These are phyloP conservation scores for Aspergillus fischeri DNA, from an alignment of 2,329 filamentous ascomycete genomes.

Conservation along the genomic window DNA sequence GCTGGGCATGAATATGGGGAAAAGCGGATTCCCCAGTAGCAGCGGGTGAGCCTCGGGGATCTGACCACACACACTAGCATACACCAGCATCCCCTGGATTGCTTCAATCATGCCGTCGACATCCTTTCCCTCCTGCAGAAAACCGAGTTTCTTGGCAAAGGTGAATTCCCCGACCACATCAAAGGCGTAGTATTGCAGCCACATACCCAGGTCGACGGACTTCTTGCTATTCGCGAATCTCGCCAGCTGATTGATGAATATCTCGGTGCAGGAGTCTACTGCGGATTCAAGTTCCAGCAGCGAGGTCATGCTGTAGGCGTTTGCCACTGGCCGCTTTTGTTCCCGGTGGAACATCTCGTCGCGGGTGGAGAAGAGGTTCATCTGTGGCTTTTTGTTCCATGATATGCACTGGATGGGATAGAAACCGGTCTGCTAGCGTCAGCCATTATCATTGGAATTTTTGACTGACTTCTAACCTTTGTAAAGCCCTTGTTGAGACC, in stretches of 20 bases:
- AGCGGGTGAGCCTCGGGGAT: constrained; percentile 23
- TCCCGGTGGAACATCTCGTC: constrained; percentile 17
- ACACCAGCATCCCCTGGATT: constrained; percentile 26
- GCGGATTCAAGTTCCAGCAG: constrained; percentile 23
- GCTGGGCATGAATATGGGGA: constrained; percentile 27
- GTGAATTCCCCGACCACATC: constrained; percentile 42
- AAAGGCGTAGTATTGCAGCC: constrained; percentile 35
- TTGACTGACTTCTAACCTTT: background rate
- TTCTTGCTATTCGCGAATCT: constrained; percentile 8
- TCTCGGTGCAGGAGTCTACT: constrained; percentile 23
- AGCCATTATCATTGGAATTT: background rate
- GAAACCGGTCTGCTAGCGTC: constrained; percentile 7
- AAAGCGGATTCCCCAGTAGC: constrained; percentile 27
- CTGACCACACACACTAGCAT: constrained; percentile 27
- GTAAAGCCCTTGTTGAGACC: constrained; percentile 1
- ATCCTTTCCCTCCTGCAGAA: constrained; percentile 39
- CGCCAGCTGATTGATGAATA: constrained; percentile 15
- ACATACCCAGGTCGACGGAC: constrained; percentile 12
- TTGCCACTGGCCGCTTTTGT: constrained; percentile 19
- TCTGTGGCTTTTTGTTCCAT: constrained; percentile 18
- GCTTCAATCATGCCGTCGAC: constrained; percentile 33
- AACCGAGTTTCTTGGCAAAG: constrained; percentile 41
- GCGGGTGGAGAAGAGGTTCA: constrained; percentile 20
- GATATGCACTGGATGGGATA: constrained; percentile 19
- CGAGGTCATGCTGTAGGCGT: constrained; percentile 25